These are phyloP conservation scores for Lentinus tigrinus DNA, from an alignment of 768 basidiomycete genomes.

Conservation along the genomic window DNA sequence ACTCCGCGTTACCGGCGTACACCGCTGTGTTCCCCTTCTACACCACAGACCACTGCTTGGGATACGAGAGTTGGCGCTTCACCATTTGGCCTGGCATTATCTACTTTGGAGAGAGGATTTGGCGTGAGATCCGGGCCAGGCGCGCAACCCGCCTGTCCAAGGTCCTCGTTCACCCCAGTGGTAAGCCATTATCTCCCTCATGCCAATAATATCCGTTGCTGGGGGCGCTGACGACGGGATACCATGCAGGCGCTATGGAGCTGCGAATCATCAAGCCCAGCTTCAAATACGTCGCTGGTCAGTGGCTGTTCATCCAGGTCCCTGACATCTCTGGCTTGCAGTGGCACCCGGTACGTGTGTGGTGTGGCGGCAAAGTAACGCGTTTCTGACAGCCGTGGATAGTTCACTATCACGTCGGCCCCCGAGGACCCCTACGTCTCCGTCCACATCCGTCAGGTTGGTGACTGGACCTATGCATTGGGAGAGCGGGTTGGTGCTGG, in stretches of 20 bases:
- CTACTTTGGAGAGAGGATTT: slow-evolving; percentile 86
- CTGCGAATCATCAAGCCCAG: slow-evolving; percentile 88
- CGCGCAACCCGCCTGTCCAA: slow-evolving; percentile 77
- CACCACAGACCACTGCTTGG: slow-evolving; percentile 81
- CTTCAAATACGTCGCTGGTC: slow-evolving; percentile 88
- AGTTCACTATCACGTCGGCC: slow-evolving; percentile 95
- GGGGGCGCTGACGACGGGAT: slow-evolving; percentile 4
- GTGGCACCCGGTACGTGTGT: slow-evolving; percentile 89
- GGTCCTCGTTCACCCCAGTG: slow-evolving; percentile 87
- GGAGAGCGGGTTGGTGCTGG: slow-evolving; percentile 86
- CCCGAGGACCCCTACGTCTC: slow-evolving; percentile 94
- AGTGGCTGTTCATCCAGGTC: slow-evolving; percentile 89
- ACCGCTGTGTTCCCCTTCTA: slow-evolving; percentile 82
- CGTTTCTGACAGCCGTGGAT: background rate
- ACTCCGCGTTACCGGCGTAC: slow-evolving; percentile 71
- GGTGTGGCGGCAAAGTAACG: background rate
- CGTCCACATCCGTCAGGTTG: slow-evolving; percentile 90
- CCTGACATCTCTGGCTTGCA: slow-evolving; percentile 82
- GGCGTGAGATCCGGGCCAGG: slow-evolving; percentile 79
- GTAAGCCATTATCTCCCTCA: slow-evolving; percentile 38
- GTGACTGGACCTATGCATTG: slow-evolving; percentile 81
- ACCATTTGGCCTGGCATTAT: slow-evolving; percentile 90
- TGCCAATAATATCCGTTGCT: slow-evolving; percentile 4
- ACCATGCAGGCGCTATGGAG: slow-evolving; percentile 77
- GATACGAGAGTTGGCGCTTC: slow-evolving; percentile 89